A percentile compares a stretch with the other conserved stretches of the same genome.
Evolutionary conservation across 2,329 filamentous ascomycete species (phyloP).

Genomic region (Arthrobotrys iridis): DNA sequence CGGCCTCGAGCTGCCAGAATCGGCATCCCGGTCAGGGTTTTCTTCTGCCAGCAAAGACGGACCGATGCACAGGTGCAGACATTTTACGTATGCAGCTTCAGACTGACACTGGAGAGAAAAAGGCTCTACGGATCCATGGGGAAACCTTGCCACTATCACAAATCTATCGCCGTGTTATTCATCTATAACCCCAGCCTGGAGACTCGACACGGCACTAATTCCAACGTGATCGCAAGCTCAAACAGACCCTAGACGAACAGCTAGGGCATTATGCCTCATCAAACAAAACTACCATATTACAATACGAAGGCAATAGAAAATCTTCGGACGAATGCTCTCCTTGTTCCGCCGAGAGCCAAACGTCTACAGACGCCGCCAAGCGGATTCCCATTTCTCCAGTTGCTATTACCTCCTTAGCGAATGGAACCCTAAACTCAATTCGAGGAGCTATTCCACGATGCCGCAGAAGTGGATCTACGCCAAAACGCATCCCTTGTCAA

Average conservation of each 20-base stretch:
- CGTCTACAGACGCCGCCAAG: slow-evolving; percentile 24
- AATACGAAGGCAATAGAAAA: not conserved
- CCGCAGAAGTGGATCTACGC: slow-evolving; percentile 34
- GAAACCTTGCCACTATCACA: slow-evolving; percentile 31
- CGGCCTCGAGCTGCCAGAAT: slow-evolving; percentile 53
- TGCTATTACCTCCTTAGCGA: slow-evolving; percentile 1
- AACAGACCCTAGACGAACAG: slow-evolving; percentile 24
- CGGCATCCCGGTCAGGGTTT: slow-evolving; percentile 16
- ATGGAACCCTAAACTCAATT: slow-evolving; percentile 14
- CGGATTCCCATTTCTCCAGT: not conserved
- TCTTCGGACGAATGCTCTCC: slow-evolving; percentile 32
- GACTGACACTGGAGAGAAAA: slow-evolving; percentile 1
- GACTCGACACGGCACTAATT: slow-evolving; percentile 7
- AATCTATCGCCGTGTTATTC: slow-evolving; percentile 12
- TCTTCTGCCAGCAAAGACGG: slow-evolving; percentile 31
- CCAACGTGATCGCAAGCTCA: slow-evolving; percentile 22
- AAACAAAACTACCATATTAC: not conserved
- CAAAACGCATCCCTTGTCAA: slow-evolving; percentile 30
- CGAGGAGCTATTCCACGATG: slow-evolving; percentile 24
- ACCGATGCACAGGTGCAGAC: slow-evolving; percentile 35
- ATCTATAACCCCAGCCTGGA: slow-evolving; percentile 10
- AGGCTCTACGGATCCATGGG: slow-evolving; percentile 8
- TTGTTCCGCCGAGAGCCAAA: slow-evolving; percentile 23
- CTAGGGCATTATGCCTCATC: slow-evolving; percentile 20
- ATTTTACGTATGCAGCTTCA: slow-evolving; percentile 24